Percentiles rank a stretch among this genome's conserved stretches.
Conservation (phyloP, 352 stramenopile genomes). For the Stramenopiles sp. region DNA sequence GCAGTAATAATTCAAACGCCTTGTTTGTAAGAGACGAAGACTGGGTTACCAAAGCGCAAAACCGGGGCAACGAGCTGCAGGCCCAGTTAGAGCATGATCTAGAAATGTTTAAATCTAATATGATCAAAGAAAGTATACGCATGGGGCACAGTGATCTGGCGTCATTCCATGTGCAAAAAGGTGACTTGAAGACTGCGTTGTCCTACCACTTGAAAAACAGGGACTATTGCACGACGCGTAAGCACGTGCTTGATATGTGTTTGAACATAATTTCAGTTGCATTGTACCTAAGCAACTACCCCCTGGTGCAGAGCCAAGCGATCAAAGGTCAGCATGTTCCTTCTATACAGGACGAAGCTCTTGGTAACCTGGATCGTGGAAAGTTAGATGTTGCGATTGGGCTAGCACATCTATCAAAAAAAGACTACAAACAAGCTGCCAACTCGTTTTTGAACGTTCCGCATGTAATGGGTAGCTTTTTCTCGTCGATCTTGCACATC, state of each 20-base stretch:
- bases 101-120: conserved; percentile 66
- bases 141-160: conserved; percentile 60
- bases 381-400: conserved; percentile 52
- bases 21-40: conserved; percentile 31
- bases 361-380: no score
- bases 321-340: background rate
- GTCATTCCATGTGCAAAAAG: conserved; percentile 57
- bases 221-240: conserved; percentile 66
- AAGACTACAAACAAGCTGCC: conserved; percentile 47
- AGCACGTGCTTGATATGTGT: conserved; percentile 66
- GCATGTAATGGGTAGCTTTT: conserved; percentile 47
- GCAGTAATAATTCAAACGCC: conserved; percentile 42
- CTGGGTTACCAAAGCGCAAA: conserved; percentile 18
- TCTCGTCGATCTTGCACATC: conserved; percentile 51
- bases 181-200: conserved; percentile 43
- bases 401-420: conserved; percentile 47
- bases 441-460: conserved; percentile 54
- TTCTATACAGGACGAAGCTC: background rate
- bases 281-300: background rate
- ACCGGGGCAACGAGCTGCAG: conserved; percentile 35
- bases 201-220: conserved; percentile 58
- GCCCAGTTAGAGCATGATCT: conserved; percentile 58
- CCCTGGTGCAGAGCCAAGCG: background rate
- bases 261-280: conserved; percentile 59
- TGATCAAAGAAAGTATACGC: conserved; percentile 70